These are phyloP conservation scores for Catharanthus roseus DNA, from an alignment of 257 asterid species.

Conservation along the genomic window DNA sequence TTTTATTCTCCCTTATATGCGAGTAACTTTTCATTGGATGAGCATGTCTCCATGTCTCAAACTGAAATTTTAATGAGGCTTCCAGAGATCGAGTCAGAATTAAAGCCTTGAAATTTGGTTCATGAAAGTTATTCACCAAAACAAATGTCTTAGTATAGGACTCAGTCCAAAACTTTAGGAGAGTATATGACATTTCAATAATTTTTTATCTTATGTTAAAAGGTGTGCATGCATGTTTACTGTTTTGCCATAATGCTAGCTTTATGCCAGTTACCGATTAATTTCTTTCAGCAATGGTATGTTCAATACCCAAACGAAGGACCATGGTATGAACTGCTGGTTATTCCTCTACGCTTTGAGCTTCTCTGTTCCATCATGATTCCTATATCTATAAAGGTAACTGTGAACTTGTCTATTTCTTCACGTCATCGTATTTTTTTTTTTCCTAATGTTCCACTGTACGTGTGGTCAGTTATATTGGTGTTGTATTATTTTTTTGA, in stretches of 20 bases:
- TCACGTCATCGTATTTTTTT: not conserved
- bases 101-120: not conserved
- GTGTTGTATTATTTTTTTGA: not conserved
- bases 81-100: not conserved
- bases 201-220: not conserved
- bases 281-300: constrained; percentile 82
- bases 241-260: not conserved
- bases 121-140: not conserved
- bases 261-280: constrained; percentile 17
- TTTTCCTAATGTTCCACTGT: not conserved
- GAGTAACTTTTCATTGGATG: not conserved
- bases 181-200: not conserved
- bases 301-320: constrained; percentile 89
- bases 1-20: not conserved
- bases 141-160: not conserved
- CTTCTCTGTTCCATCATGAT: constrained; percentile 99
- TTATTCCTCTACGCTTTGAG: constrained; percentile 98
- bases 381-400: constrained; percentile 97
- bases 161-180: not conserved
- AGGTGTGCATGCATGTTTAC: not conserved
- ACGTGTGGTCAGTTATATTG: not conserved
- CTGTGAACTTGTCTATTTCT: constrained; percentile 13
- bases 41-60: not conserved
- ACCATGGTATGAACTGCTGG: constrained; percentile 95
- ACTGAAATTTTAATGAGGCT: not conserved